A percentile compares a stretch with the other conserved stretches of the same genome.
phyloP scores from a whole-genome alignment of 176 grass and related monocot genomes.

The Zoysia japonica region DNA sequence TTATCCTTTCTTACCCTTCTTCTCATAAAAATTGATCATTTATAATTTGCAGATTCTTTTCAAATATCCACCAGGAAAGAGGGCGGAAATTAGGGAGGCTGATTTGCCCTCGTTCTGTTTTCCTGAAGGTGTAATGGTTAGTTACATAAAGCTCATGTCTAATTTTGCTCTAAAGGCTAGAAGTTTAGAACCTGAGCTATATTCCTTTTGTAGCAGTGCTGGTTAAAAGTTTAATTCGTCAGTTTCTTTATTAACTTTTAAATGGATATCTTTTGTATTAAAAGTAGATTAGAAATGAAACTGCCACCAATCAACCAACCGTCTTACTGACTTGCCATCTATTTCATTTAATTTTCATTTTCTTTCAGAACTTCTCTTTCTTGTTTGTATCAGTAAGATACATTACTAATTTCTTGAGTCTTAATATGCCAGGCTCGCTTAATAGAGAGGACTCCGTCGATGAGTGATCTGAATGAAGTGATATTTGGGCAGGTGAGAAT shows the following conservation, averaged over 20 bases:
- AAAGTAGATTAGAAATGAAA: constrained; percentile 27
- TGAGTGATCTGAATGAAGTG: constrained; percentile 97
- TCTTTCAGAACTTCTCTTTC: neutral
- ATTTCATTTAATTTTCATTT: constrained; percentile 9
- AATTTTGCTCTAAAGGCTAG: neutral
- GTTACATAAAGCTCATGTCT: constrained; percentile 29
- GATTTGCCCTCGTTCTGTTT: constrained; percentile 97
- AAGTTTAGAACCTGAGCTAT: neutral
- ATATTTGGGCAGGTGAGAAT: constrained; percentile 96
- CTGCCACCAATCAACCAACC: neutral
- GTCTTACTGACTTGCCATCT: neutral
- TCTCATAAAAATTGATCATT: constrained; percentile 28
- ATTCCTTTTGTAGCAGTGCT: neutral
- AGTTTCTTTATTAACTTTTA: neutral
- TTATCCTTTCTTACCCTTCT: constrained; percentile 11
- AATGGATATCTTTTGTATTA: neutral
- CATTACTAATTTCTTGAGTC: constrained; percentile 16
- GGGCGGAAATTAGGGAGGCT: constrained; percentile 63
- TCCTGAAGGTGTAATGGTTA: constrained; percentile 95
- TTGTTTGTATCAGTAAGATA: neutral
- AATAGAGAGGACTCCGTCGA: constrained; percentile 94
- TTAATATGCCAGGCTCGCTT: constrained; percentile 76
- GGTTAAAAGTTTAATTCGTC: neutral
- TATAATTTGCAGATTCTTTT: constrained; percentile 87
- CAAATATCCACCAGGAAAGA: constrained; percentile 93